Evolutionary conservation across 1,139 yeast species (phyloP).

Genomic region (Waltiozyma sp.): DNA sequence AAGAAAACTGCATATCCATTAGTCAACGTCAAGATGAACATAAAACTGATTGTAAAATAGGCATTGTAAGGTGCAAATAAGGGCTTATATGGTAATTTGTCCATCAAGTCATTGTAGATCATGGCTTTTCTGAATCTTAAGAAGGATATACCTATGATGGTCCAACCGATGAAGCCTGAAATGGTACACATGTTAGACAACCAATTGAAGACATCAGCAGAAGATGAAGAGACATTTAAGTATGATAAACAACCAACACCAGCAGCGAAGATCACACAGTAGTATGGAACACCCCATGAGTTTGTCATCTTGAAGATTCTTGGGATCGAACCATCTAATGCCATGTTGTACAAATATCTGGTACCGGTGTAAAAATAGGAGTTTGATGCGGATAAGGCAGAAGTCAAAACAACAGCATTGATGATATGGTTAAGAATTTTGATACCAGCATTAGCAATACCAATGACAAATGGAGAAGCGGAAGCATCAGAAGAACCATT

Average conservation of each 20-base stretch:
- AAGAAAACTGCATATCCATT: conserved; percentile 61
- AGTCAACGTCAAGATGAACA: conserved; percentile 35
- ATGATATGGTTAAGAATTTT: conserved; percentile 51
- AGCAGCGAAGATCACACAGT: conserved; percentile 28
- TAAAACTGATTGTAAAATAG: conserved; percentile 38
- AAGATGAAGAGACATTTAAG: conserved; percentile 44
- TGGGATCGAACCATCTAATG: conserved; percentile 40
- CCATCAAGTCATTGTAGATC: conserved; percentile 35
- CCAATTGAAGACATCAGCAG: conserved; percentile 50
- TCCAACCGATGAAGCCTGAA: conserved; percentile 56
- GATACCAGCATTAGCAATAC: conserved; percentile 50
- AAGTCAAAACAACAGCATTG: conserved; percentile 56
- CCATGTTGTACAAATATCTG: conserved; percentile 25
- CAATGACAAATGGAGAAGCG: conserved; percentile 67
- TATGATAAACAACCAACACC: conserved; percentile 17
- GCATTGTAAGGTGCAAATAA: conserved; percentile 53
- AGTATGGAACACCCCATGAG: conserved; percentile 41
- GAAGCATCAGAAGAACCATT: conserved; percentile 40
- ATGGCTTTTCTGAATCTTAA: conserved; percentile 45
- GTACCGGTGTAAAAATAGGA: conserved; percentile 24
- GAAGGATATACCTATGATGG: conserved; percentile 47
- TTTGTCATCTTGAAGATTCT: conserved; percentile 29
- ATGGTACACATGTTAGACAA: conserved; percentile 62
- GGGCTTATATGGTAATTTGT: conserved; percentile 22
- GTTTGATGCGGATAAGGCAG: conserved; percentile 56